Conservation (phyloP, 1,284 basidiomycete genomes). For the Chalciporus sp. region DNA sequence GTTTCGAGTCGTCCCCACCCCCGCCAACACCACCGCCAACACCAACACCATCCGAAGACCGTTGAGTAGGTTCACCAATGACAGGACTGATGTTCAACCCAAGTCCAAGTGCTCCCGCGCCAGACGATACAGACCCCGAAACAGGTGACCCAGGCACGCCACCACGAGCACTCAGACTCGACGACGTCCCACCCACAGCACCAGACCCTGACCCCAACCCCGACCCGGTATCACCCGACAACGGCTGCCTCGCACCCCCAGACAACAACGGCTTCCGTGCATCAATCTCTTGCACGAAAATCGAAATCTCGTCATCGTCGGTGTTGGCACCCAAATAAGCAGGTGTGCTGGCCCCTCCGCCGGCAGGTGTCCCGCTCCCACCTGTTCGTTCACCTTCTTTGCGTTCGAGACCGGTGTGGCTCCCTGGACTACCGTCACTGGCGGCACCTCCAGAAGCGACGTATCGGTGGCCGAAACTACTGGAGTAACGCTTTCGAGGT, state of each 20-base stretch:
- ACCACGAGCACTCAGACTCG: slow-evolving; percentile 7
- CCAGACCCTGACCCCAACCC: background rate
- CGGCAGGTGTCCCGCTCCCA: slow-evolving; percentile 11
- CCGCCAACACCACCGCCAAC: slow-evolving; percentile 9
- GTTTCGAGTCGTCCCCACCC: slow-evolving; percentile 17
- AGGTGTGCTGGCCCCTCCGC: slow-evolving; percentile 16
- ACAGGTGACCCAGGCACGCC: slow-evolving; percentile 1
- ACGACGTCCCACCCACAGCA: background rate
- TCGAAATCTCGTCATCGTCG: slow-evolving; percentile 75
- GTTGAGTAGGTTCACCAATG: slow-evolving; percentile 18
- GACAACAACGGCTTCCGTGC: slow-evolving; percentile 56
- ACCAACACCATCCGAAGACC: slow-evolving; percentile 3
- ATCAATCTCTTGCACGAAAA: slow-evolving; percentile 76
- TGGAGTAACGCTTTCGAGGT: slow-evolving; percentile 61
- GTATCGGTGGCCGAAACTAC: slow-evolving; percentile 73
- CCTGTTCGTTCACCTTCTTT: slow-evolving; percentile 23
- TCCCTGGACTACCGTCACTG: slow-evolving; percentile 41
- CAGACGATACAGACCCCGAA: background rate
- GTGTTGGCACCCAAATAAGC: slow-evolving; percentile 51
- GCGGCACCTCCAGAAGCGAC: slow-evolving; percentile 43
- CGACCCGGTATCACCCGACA: background rate
- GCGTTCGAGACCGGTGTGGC: slow-evolving; percentile 24
- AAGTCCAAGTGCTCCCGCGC: slow-evolving; percentile 8
- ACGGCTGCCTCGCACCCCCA: slow-evolving; percentile 18
- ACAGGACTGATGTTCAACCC: slow-evolving; percentile 1